Evolutionary conservation across 495 filamentous ascomycete genomes (phyloP), one percentile per base, ranked within the genome.

Genomic region (Cercophora sp.): DNA sequence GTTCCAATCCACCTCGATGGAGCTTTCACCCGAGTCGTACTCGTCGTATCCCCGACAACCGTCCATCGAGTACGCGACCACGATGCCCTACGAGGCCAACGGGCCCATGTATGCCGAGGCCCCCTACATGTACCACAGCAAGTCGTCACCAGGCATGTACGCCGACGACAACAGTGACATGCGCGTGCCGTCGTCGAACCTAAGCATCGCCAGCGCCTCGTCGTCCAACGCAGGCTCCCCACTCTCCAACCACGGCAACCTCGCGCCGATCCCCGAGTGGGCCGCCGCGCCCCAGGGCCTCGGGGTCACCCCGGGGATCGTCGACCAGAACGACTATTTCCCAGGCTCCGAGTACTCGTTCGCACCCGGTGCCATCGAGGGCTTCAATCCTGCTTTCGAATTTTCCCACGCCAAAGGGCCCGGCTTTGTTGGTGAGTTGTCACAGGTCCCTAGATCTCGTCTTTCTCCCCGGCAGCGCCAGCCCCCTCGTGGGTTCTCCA

Each of bases 221-320:
- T 93, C 91, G 1, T 95, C 91, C 4, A 79, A 84, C 26, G 85
- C 88, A 59, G 88, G 85, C 26, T 96, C 91, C 8, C 91, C 91
- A 16, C 86, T 85, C 53, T 85, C 85, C 0, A 79, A 78, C 46
- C 77, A 79, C 51, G 74, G 80, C 15, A 79, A 85, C 34, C 72
- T 77, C 44, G 70, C 79, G 32, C 70, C 75, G 63, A 72, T 82
- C 61, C 65, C 79, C 69, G 59, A 82, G 55, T 88, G 85, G 80
- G 57, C 63, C 48, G 69, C 79, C 19, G 78, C 79, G n/a, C 73
- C 78, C 25, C 70, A 75, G 37, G 83, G 81, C 26, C 70, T 91
- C 27, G 84, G 81, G 8, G 75, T 88, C 42, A 75, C 72, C 39
- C 85, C 85, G n/a, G 74, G 75, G 45, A 86, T 88, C 42, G 81